Evolutionary conservation across 1,139 yeast species (phyloP), one percentile per base, ranked within the genome.

Genomic region (Chernovozyma aurita): DNA sequence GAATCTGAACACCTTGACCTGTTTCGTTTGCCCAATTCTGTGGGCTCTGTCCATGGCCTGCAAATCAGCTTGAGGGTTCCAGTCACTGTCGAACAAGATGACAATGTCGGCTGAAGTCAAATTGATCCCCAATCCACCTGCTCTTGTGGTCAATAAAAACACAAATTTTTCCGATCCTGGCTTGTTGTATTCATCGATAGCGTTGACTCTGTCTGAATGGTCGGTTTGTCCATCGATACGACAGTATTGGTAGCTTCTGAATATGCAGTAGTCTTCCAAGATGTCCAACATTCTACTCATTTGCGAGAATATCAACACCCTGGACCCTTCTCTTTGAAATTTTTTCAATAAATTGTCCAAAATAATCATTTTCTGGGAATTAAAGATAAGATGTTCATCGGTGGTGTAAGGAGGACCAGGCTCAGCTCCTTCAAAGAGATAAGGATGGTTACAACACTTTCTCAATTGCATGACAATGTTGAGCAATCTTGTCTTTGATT

Each of bases 31-130:
- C 9, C 98, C 98, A 54, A 92, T 92, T 65, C 98, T 80, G 59
- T 92, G 98, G 0, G 98, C 98, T 55, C 98, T 76, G 59, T 92
- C 98, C 98, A 92, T 92, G 1, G 98, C 97, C 61, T 92, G 98
- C 50, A 92, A 70, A 70, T 92, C 98, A 0, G 97, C 97, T 56
- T 92, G 98, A 1, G 98, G 98, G 53, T 92, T 92, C 98, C 98
- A 92, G 61, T 92, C 98, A 1, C 96, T 86, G 59, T 92, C 98
- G 53, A 80, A 92, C 26, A 92, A 63, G 7, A 92, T 76, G 38
- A 92, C 98, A 40, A 83, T 78, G 59, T 92, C 97, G 2, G 98
- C 98, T 22, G 87, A 76, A 0, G 97, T 90, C 53, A 92, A 72
- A 53, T 92, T 92, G 52, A 92, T 92, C 53, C 98, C 98, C 40